Evolutionary conservation across 305 asterid genomes (phyloP), one percentile per base, ranked within the genome.

Genomic region (Fraxinus latifolia): DNA sequence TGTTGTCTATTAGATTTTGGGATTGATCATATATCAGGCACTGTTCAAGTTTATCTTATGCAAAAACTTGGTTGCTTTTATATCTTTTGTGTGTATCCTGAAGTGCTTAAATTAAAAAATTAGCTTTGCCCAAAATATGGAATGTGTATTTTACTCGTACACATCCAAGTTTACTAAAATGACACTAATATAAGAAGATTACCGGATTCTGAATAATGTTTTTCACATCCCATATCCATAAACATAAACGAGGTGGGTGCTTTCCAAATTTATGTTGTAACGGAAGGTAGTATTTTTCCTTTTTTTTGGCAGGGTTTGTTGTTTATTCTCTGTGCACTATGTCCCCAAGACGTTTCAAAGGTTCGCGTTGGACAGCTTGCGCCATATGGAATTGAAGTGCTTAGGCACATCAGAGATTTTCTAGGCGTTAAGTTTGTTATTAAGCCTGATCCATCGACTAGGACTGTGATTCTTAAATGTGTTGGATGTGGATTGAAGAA

Each of bases 331-430:
- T 96, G 99, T 62, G 97, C 99, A 33, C 80, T 96, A 86, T 91
- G 95, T 50, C 95, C 98, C 6, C 94, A 82, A 82, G 99, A 96
- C 85, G 97, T 96, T 68, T 94, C 99, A 5, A 95, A 94, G 85
- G 93, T 96, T 82, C 92, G 97, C 14, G 97, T 94, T 3, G 99
- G 99, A 82, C 92, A 94, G 89, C 98, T 96, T 65, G 87, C 97
- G 3, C 95, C 93, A 0, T 84, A 93, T 44, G 98, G 94, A 55
- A 89, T 96, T 58, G 96, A 91, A 87, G 89, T 90, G 74, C 93
- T 96, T 14, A 84, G 97, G 82, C 91, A 89, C 77, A 90, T 93
- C 21, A 83, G 87, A 83, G 99, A 93, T 83, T 94, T 96, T 86
- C 91, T 94, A 44, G 91, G 90, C 14, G 96, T 96, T 27, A 90